A percentile compares a stretch with the other conserved stretches of the same genome.
phyloP scores from a whole-genome alignment of 345 rosid genomes.

The Eucalyptus guilfoylei region DNA sequence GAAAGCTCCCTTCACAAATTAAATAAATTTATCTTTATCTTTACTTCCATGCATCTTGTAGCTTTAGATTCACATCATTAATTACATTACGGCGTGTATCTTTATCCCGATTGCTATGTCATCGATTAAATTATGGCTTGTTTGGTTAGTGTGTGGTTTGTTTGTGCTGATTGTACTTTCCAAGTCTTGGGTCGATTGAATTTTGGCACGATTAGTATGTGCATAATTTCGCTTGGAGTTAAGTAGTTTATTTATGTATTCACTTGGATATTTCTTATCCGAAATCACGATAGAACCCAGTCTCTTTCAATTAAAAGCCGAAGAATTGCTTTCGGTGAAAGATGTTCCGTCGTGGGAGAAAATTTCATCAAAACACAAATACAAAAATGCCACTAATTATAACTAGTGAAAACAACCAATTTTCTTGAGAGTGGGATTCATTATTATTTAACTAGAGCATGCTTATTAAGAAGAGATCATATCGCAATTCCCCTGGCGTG shows the following conservation, averaged over 20 bases:
- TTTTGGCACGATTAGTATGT: background rate
- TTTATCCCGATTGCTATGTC: fast-evolving
- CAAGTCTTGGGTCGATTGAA: background rate
- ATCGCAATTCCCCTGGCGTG: background rate
- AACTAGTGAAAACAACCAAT: background rate
- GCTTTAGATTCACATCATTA: fast-evolving
- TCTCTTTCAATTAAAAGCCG: background rate
- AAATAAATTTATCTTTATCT: background rate
- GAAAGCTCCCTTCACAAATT: background rate
- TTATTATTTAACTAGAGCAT: background rate
- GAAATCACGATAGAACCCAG: background rate
- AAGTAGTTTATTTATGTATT: background rate
- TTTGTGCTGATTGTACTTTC: background rate
- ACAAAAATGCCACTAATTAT: no score
- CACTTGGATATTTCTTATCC: background rate
- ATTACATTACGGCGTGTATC: background rate
- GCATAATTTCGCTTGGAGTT: background rate
- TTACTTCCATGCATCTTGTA: background rate
- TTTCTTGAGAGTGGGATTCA: no score
- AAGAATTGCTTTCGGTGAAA: background rate
- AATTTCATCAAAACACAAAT: background rate
- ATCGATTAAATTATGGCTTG: background rate
- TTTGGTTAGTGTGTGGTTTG: background rate
- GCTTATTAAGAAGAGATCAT: background rate
- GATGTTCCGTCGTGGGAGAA: background rate